Evolutionary conservation across 371 early-diverging fungal genomes (phyloP).

Genomic region (Enterospora canceri): DNA sequence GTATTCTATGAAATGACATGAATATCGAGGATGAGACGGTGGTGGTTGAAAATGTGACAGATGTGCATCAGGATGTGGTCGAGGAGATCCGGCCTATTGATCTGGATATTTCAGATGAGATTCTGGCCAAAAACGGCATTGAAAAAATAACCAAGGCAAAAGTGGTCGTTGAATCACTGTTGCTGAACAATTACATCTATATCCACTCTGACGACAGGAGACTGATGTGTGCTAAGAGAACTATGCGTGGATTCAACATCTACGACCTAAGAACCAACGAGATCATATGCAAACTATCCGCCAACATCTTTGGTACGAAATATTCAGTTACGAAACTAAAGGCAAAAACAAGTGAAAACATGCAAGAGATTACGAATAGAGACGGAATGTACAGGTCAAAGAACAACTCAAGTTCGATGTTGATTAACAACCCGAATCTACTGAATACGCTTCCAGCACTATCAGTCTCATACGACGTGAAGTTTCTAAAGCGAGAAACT

Average conservation of each 20-base stretch:
- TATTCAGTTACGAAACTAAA: slow-evolving; percentile 4
- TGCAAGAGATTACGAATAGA: background rate
- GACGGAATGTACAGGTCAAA: background rate
- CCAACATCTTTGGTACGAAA: slow-evolving; percentile 33
- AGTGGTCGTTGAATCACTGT: slow-evolving; percentile 3
- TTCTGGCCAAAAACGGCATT: background rate
- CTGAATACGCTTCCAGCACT: background rate
- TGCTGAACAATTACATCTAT: slow-evolving; percentile 22
- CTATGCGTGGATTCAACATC: slow-evolving; percentile 31
- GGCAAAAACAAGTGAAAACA: background rate
- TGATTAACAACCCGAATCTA: background rate
- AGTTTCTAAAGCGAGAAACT: slow-evolving; percentile 17
- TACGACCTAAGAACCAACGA: slow-evolving; percentile 1
- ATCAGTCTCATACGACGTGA: slow-evolving; percentile 20
- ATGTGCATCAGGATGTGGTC: background rate
- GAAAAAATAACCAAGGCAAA: slow-evolving; percentile 13
- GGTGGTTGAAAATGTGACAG: background rate
- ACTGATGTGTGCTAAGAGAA: slow-evolving; percentile 12
- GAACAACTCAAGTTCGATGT: background rate
- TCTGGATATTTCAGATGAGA: background rate
- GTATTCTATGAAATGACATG: background rate
- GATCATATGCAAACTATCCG: slow-evolving; percentile 2
- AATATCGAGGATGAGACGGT: background rate
- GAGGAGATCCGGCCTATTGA: background rate
- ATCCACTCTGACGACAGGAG: slow-evolving; percentile 17